A percentile compares a stretch with the other conserved stretches of the same genome.
Evolutionary conservation across 2,329 filamentous ascomycete species (phyloP).

Genomic region (Fusarium mundagurra): DNA sequence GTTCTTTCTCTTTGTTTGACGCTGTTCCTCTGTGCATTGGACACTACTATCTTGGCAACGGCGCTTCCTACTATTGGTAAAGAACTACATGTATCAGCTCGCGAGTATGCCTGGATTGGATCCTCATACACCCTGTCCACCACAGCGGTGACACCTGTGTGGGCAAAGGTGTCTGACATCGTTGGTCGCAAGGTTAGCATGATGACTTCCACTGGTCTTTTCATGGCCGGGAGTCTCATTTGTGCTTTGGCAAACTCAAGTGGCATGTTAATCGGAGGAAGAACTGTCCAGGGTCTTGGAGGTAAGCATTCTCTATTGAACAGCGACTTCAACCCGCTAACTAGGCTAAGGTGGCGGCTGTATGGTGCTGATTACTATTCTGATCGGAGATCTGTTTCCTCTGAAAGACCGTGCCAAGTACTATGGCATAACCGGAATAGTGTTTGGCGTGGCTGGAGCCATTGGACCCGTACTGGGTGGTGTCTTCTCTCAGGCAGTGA

Average conservation of each 20-base stretch:
- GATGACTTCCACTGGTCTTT: conserved; percentile 55
- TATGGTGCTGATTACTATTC: conserved; percentile 34
- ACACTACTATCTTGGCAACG: conserved; percentile 44
- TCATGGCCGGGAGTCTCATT: conserved; percentile 63
- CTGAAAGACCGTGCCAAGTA: conserved; percentile 60
- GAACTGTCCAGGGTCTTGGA: conserved; percentile 41
- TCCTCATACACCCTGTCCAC: conserved; percentile 41
- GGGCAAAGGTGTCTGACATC: conserved; percentile 60
- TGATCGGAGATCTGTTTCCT: conserved; percentile 63
- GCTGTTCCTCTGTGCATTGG: conserved; percentile 39
- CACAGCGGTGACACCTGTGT: conserved; percentile 41
- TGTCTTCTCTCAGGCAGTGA: conserved; percentile 68
- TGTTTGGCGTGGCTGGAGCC: conserved; percentile 72
- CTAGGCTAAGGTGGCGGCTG: conserved; percentile 23
- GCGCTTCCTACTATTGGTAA: conserved; percentile 43
- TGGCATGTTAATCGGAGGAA: conserved; percentile 59
- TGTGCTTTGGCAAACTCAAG: conserved; percentile 57
- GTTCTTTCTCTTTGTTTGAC: conserved; percentile 42
- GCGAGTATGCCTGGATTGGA: conserved; percentile 44
- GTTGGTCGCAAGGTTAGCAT: conserved; percentile 59
- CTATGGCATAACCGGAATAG: conserved; percentile 60
- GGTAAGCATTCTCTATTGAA: background rate
- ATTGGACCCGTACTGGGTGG: conserved; percentile 75
- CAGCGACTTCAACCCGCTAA: background rate
- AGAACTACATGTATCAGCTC: conserved; percentile 28